Evolutionary conservation across 331 rosid species (phyloP), one percentile per base, ranked within the genome.

Genomic region (Telfairia occidentalis): DNA sequence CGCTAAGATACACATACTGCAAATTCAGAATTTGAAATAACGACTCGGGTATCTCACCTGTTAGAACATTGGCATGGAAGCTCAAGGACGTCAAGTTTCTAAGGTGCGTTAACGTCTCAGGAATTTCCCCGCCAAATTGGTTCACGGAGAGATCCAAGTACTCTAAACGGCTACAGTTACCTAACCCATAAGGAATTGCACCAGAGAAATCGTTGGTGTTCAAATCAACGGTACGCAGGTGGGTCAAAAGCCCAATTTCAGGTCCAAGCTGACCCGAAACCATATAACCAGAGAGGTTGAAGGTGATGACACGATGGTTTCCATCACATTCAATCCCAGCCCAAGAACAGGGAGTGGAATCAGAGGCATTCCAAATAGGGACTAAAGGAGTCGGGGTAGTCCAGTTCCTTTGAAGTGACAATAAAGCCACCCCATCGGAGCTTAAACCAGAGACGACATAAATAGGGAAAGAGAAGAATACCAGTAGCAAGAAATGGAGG

Each of bases 261-360:
- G 90, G 83, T 13, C 89, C 90, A 18, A 93, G 42, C 29, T 50
- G 82, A 71, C 97, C 97, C 3, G 78, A 26, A 78, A 93, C 81
- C 5, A 82, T 82, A 30, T n/a, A 82, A 28, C 6, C 40, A 18
- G 95, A 45, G 73, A 93, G 84, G 67, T 91, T 83, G 11, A 93
- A 86, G 76, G 86, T 72, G 49, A 83, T 6, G 5, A 91, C 86
- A 75, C 69, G 71, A 79, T 76, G 81, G 72, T 80, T 21, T 7
- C 13, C 45, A 83, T 85, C 83, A 55, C 98, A 91, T 3, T 73
- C 29, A 23, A 93, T 73, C 73, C 97, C 98, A 0, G 38, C 71
- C 98, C 98, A 93, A 3, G 90, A 84, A 59, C 98, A 93, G 12
- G 97, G 95, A 46, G 87, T 83, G 73, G 91, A 82, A 83, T 87